Evolutionary conservation across 2,329 filamentous ascomycete genomes (phyloP), one percentile per base, ranked within the genome.

Genomic region (Acrocalymma vagum): DNA sequence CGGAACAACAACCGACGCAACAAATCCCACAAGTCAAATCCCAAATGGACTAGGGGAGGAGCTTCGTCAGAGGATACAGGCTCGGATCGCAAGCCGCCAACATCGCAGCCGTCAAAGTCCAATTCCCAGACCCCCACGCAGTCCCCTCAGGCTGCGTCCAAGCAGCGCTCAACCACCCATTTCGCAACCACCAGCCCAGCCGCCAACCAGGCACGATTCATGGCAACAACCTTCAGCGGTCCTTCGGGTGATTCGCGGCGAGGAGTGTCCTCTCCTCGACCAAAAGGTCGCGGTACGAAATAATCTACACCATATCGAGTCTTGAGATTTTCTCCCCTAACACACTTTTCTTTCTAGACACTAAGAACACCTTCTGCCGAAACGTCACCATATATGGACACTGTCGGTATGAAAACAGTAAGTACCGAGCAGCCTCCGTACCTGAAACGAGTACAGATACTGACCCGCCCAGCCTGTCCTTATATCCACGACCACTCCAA

Each of bases 311-410:
- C 37, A 26, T 21, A 30, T 21, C 27, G 28, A 15, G 34, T 18
- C 14, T 14, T 14, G 13, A 31, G 36, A 37, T 31, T 29, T 58
- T 60, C 67, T 48, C 66, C 60, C 14, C 8, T 21, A 16, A n/a
- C n/a, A n/a, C n/a, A n/a, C n/a, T n/a, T n/a, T n/a, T 27, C 36
- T 21, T 21, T 45, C 49, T 60, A 73, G 88, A 88, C 69, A 77
- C 83, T 36, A 95, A 93, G 73, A 91, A 95, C 67, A 95, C 90
- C 6, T 81, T 93, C 42, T 96, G 91, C 74, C 87, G 91, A 64
- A 96, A 96, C 72, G 87, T 96, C 48, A 82, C 91, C 48, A 95
- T 96, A 60, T 96, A 95, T 70, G 91, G 91, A 40, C 88, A 93
- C 72, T 96, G 91, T 71, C 87, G 90, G 52, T 95, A 91, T 72